A percentile compares a stretch with the other conserved stretches of the same genome.
Conservation (phyloP, 1,139 yeast genomes). For the Pichia sp. region DNA sequence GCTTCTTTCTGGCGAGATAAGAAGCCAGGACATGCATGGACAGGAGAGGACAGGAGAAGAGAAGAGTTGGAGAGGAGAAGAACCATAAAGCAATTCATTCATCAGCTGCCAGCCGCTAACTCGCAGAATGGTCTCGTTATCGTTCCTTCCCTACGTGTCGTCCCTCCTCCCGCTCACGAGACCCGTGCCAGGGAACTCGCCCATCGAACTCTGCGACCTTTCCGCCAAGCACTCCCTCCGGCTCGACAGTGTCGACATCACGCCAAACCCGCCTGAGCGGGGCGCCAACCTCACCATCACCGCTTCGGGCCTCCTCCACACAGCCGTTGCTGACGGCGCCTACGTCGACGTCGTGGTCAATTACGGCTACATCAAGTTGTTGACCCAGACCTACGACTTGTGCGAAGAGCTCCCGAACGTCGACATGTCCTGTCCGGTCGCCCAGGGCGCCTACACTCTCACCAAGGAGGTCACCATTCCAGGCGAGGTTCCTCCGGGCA, state of each 20-base stretch:
- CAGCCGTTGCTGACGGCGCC: constrained; percentile 71
- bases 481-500: constrained; percentile 93
- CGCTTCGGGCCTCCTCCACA: constrained; percentile 62
- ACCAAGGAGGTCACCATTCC: constrained; percentile 79
- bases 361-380: constrained; percentile 82
- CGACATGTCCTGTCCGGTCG: constrained; percentile 76
- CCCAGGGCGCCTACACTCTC: constrained; percentile 61
- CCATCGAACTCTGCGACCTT: constrained; percentile 72
- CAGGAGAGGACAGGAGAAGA: no score
- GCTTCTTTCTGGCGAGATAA: no score
- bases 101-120: neutral
- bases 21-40: no score
- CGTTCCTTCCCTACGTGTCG: constrained; percentile 8
- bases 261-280: constrained; percentile 84
- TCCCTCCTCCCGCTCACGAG: constrained; percentile 31
- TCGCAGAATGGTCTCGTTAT: constrained; percentile 10
- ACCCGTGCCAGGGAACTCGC: constrained; percentile 90
- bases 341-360: constrained; percentile 91
- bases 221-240: constrained; percentile 57
- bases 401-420: constrained; percentile 85
- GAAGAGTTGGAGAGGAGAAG: no score
- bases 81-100: neutral
- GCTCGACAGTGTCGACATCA: constrained; percentile 54
- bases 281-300: constrained; percentile 74
- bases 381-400: constrained; percentile 82